Conservation (phyloP, 495 filamentous ascomycete genomes). For the Penicillium atrosanguineum region DNA sequence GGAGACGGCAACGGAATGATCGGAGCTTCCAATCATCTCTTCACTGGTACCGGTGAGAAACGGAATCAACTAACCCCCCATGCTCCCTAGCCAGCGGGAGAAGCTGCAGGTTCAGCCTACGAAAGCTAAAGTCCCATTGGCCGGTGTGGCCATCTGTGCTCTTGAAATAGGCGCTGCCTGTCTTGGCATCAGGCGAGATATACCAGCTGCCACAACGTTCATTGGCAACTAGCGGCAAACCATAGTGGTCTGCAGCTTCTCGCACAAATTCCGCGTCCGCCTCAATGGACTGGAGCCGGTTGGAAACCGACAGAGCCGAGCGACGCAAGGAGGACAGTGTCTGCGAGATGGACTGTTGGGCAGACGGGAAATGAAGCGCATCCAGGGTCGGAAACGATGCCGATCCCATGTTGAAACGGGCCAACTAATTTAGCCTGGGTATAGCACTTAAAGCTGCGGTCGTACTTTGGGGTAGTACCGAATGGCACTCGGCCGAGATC, state of each 20-base stretch:
- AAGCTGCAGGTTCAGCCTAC: conserved; percentile 81
- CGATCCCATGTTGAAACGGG: conserved; percentile 6
- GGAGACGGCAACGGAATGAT: background rate
- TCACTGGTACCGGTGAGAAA: background rate
- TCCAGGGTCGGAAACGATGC: conserved; percentile 38
- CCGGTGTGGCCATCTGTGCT: conserved; percentile 93
- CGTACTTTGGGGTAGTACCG: conserved; percentile 12
- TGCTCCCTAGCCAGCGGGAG: conserved; percentile 56
- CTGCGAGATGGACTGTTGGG: conserved; percentile 41
- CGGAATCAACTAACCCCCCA: conserved; percentile 57
- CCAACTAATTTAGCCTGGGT: background rate
- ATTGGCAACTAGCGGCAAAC: conserved; percentile 85
- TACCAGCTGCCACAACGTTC: conserved; percentile 97
- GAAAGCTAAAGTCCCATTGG: conserved; percentile 82
- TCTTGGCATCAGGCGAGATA: conserved; percentile 63
- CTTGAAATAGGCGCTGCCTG: conserved; percentile 87
- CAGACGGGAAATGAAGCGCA: conserved; percentile 44
- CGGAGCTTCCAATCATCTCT: background rate
- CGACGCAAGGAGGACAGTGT: conserved; percentile 59
- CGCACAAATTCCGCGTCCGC: conserved; percentile 66
- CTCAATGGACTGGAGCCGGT: conserved; percentile 73
- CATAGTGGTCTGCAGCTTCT: conserved; percentile 48
- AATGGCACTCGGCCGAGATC: background rate
- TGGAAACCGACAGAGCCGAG: conserved; percentile 72
- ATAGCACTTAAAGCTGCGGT: background rate